These are phyloP conservation scores for Hibiscus trionum DNA, from an alignment of 345 rosid genomes.

Conservation along the genomic window DNA sequence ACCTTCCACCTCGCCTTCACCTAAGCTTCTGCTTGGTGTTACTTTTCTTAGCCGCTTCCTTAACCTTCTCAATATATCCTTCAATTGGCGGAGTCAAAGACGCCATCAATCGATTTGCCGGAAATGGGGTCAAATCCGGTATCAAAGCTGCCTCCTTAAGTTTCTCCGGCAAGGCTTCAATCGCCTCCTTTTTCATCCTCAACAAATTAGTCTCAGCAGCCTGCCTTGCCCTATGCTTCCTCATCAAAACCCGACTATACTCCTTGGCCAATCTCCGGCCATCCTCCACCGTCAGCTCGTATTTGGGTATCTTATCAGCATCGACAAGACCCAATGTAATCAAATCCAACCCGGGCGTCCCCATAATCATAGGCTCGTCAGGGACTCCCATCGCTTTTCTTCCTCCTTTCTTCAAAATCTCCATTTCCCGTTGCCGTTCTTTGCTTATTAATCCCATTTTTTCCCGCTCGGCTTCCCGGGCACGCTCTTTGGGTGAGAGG, in stretches of 20 bases:
- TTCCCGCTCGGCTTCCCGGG: conserved; percentile 67
- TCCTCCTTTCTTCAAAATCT: conserved; percentile 54
- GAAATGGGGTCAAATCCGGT: conserved; percentile 74
- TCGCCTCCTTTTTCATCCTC: conserved; percentile 59
- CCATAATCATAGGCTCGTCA: conserved; percentile 55
- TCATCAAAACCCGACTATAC: conserved; percentile 80
- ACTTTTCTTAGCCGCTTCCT: conserved; percentile 65
- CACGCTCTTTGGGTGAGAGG: conserved; percentile 48
- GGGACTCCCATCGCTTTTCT: conserved; percentile 40
- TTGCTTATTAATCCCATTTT: conserved; percentile 70
- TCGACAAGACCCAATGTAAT: conserved; percentile 70
- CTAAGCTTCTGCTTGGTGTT: conserved; percentile 70
- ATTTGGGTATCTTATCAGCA: conserved; percentile 66
- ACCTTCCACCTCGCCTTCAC: conserved; percentile 33
- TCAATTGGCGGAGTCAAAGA: conserved; percentile 94
- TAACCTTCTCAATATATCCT: conserved; percentile 80
- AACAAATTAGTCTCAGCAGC: conserved; percentile 52
- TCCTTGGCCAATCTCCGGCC: conserved; percentile 77
- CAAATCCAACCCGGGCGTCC: conserved; percentile 67
- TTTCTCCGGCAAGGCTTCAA: conserved; percentile 71
- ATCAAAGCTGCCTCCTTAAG: conserved; percentile 61
- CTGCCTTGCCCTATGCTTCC: conserved; percentile 61
- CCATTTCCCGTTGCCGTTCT: conserved; percentile 56
- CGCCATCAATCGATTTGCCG: conserved; percentile 68
- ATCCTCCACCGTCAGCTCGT: conserved; percentile 79